Percentiles rank a stretch among this genome's conserved stretches.
Evolutionary conservation across 2,329 filamentous ascomycete species (phyloP).

Genomic region (Cordyceps farinosa): DNA sequence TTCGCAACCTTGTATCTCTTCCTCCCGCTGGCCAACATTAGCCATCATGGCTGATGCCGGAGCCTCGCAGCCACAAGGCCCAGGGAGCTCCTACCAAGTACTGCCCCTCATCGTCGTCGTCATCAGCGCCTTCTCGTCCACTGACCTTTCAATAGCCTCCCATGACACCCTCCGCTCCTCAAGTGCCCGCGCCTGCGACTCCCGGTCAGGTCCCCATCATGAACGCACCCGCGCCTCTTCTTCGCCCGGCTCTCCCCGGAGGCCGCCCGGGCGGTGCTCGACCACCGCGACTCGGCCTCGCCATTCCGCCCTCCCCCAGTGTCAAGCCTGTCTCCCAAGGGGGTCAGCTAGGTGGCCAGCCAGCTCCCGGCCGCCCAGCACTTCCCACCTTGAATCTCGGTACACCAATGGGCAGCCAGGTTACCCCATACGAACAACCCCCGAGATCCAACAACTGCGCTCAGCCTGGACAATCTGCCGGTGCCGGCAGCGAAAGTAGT

Average conservation of each 20-base stretch:
- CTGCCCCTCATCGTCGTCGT: not conserved
- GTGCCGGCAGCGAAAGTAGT: constrained; percentile 76
- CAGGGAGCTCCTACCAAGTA: constrained; percentile 19
- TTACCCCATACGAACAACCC: constrained; percentile 65
- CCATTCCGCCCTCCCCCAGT: constrained; percentile 84
- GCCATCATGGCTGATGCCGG: constrained; percentile 27
- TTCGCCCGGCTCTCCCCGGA: constrained; percentile 78
- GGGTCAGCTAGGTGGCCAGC: constrained; percentile 29
- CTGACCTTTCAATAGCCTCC: constrained; percentile 6
- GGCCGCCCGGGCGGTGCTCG: constrained; percentile 59
- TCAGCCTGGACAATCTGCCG: constrained; percentile 62
- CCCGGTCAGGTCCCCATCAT: constrained; percentile 52
- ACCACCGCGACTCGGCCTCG: constrained; percentile 76
- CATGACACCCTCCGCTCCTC: constrained; percentile 24
- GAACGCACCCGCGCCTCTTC: constrained; percentile 73
- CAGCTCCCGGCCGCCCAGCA: constrained; percentile 44
- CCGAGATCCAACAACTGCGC: constrained; percentile 48
- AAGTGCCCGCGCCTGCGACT: constrained; percentile 28
- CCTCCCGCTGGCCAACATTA: constrained; percentile 19
- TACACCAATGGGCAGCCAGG: constrained; percentile 80
- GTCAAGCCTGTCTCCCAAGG: constrained; percentile 65
- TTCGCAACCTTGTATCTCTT: not conserved
- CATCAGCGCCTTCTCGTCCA: not conserved
- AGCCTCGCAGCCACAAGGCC: constrained; percentile 22
- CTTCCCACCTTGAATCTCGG: constrained; percentile 80